Conservation (phyloP, 805 yeast species). For the Lipomyces kockii region DNA sequence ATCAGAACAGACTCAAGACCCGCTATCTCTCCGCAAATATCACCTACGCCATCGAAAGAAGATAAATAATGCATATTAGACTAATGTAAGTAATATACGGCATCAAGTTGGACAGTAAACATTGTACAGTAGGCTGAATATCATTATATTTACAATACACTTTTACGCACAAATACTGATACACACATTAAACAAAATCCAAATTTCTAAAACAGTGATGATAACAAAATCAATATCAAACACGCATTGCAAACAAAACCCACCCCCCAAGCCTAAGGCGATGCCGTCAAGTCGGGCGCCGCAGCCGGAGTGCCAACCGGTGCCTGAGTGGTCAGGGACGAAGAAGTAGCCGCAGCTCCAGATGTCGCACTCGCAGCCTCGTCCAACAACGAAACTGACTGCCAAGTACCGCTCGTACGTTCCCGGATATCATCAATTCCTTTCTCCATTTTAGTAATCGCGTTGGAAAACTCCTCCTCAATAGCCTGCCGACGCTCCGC, state of each 20-base stretch:
- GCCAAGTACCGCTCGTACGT: slow-evolving; percentile 35
- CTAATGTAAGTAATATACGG: not conserved
- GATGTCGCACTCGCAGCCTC: slow-evolving; percentile 8
- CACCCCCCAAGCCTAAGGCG: not conserved
- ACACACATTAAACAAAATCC: not conserved
- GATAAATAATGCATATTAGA: not conserved
- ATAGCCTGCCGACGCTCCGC: slow-evolving; percentile 42
- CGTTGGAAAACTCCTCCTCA: slow-evolving; percentile 44
- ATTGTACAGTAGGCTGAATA: not conserved
- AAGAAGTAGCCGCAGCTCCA: not conserved
- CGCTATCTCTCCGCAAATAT: not conserved
- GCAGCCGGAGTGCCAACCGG: not conserved
- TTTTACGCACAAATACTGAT: not conserved
- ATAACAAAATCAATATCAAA: not conserved
- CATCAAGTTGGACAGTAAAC: not conserved
- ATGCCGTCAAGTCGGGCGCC: not conserved
- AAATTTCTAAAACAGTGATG: not conserved
- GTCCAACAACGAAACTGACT: slow-evolving; percentile 15
- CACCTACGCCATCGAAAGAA: not conserved
- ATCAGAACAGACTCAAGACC: not conserved
- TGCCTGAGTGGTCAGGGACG: not conserved
- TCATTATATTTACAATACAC: not conserved
- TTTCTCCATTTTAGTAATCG: slow-evolving; percentile 45
- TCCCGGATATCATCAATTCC: slow-evolving; percentile 41
- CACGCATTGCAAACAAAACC: not conserved